These are phyloP conservation scores for Poa pratensis DNA, from an alignment of 176 grass and related monocot species.

Conservation along the genomic window DNA sequence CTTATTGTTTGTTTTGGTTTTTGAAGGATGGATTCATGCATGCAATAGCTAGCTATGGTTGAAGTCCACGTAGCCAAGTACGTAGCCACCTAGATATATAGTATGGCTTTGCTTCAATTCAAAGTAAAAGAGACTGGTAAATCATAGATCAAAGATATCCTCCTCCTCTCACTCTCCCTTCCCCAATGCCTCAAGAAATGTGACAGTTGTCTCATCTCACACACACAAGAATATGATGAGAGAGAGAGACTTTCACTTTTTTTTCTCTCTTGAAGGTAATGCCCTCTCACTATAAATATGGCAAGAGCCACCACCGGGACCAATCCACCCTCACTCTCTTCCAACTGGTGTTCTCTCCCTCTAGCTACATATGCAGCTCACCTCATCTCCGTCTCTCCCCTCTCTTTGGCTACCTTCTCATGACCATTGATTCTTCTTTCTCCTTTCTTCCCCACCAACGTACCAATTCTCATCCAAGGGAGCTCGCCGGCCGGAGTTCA, in stretches of 20 bases:
- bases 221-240: not conserved
- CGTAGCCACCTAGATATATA: no score
- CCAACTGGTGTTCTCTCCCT: not conserved
- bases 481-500: not conserved
- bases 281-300: slow-evolving; percentile 52
- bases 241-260: not conserved
- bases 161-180: slow-evolving; percentile 1
- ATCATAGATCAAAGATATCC: slow-evolving; percentile 4
- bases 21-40: not conserved
- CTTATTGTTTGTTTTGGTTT: not conserved
- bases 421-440: not conserved
- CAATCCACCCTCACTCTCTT: slow-evolving; percentile 42
- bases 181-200: slow-evolving; percentile 57
- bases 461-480: not conserved
- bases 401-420: not conserved
- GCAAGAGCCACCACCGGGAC: slow-evolving; percentile 19
- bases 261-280: not conserved
- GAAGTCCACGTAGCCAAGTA: slow-evolving; percentile 2
- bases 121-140: slow-evolving; percentile 39
- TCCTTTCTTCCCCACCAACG: not conserved
- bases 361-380: not conserved
- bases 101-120: slow-evolving; percentile 26
- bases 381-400: not conserved
- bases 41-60: not conserved
- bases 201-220: slow-evolving; percentile 50